A percentile compares a stretch with the other conserved stretches of the same genome.
Evolutionary conservation across 352 stramenopile genomes (phyloP).

Genomic region (Phytophthora pistaciae): DNA sequence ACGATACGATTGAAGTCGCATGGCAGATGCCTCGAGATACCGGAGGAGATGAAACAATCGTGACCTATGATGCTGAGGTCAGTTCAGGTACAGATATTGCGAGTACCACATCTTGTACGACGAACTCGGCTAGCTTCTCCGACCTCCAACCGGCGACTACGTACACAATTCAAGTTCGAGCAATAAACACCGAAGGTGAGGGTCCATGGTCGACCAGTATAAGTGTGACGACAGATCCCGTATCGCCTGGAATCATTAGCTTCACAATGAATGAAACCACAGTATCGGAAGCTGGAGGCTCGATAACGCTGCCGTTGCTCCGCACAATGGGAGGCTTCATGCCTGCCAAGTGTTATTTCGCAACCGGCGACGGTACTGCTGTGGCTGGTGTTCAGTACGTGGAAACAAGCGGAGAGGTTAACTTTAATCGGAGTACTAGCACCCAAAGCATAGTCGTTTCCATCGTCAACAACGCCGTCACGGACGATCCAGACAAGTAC

Average conservation of each 20-base stretch:
- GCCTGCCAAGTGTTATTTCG: conserved; percentile 44
- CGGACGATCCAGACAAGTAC: conserved; percentile 53
- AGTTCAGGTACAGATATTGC: not conserved
- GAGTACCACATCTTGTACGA: not conserved
- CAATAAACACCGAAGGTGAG: conserved; percentile 22
- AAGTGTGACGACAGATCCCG: conserved; percentile 48
- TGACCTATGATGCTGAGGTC: conserved; percentile 44
- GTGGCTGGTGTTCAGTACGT: conserved; percentile 41
- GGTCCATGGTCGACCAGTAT: conserved; percentile 45
- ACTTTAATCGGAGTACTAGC: conserved; percentile 36
- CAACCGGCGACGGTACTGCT: conserved; percentile 47
- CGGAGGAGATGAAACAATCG: conserved; percentile 32
- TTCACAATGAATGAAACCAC: conserved; percentile 25
- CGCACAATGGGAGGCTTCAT: conserved; percentile 48
- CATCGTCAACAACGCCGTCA: conserved; percentile 63
- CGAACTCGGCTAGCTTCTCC: conserved; percentile 11
- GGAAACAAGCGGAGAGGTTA: conserved; percentile 22
- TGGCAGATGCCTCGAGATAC: conserved; percentile 52
- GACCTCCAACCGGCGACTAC: conserved; percentile 31
- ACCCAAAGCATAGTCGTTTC: conserved; percentile 34
- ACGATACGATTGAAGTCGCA: conserved; percentile 31
- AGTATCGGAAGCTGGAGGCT: conserved; percentile 37
- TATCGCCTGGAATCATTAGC: conserved; percentile 55
- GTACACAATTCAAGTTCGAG: conserved; percentile 49
- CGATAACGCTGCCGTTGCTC: conserved; percentile 25